Base-by-base conservation (phyloP, 768 basidiomycete species). In the Boletellus ananiceps region DNA sequence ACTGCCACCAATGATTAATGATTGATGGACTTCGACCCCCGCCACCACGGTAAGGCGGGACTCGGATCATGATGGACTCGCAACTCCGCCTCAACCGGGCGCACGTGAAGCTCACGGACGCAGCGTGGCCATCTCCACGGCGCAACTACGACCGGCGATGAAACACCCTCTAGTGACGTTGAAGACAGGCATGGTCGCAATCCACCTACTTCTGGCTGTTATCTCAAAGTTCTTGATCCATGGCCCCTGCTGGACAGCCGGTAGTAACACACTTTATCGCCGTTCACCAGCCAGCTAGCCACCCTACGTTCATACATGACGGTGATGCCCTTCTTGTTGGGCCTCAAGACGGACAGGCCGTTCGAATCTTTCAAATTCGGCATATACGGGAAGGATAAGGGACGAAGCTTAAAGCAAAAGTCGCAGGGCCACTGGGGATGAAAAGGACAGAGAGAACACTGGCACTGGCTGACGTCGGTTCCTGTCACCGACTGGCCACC, bases 211-310 rank as follows among this genome's bases (percentile, higher is more conserved):
- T 53, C 59, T 11, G 76, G 76, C 1, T 69, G 71, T 61, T 75
- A 74, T 60, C 71, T 87, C 41, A 77, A 75, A 0, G 71, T 87
- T 0, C 51, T 87, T 15, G 85, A 87, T 83, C n/a, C n/a, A 5
- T 62, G 54, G 18, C 64, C 75, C 0, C 64, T 78, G 19, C 19
- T 19, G 19, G 19, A 19, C 19, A 19, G 19, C 19, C 19, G 9
- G 62, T 65, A 7, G 52, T 84, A 2, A 68, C 76, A 18, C 75
- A 80, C 52, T 81, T 84, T 49, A 46, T 72, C 39, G 75, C 72
- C 9, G 76, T 74, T 15, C 19, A 74, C 44, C 74, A 78, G 54
- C 70, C 74, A 0, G n/a, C n/a, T n/a, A n/a, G n/a, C n/a, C n/a
- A n/a, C n/a, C n/a, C n/a, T n/a, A n/a, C n/a, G n/a, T n/a, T n/a